Evolutionary conservation across 2,329 filamentous ascomycete species (phyloP).

Genomic region (Fusarium euwallaceae): DNA sequence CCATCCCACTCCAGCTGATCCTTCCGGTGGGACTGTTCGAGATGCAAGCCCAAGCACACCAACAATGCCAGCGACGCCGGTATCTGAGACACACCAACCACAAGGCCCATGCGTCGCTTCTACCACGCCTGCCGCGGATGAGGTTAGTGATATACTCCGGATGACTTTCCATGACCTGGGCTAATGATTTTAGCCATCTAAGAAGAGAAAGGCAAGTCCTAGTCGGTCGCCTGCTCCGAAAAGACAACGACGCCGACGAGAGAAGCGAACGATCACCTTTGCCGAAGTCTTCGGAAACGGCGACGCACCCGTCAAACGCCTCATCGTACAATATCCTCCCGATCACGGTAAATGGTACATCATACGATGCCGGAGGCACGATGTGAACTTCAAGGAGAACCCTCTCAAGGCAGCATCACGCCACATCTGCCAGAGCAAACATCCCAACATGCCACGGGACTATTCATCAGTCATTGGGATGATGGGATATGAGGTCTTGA

Average conservation of each 20-base stretch:
- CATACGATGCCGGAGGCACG: slow-evolving; percentile 30
- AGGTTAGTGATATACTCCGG: not conserved
- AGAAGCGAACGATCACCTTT: slow-evolving; percentile 26
- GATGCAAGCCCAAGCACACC: not conserved
- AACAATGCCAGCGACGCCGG: not conserved
- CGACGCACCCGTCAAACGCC: slow-evolving; percentile 31
- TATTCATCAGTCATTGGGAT: slow-evolving; percentile 13
- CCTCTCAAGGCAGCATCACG: slow-evolving; percentile 17
- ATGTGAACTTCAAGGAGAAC: slow-evolving; percentile 22
- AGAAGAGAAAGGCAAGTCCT: not conserved
- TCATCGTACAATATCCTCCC: slow-evolving; percentile 22
- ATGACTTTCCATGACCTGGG: not conserved
- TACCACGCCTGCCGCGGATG: not conserved
- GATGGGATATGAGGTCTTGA: slow-evolving; percentile 26
- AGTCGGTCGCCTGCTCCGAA: not conserved
- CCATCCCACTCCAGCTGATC: not conserved
- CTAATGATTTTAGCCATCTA: not conserved
- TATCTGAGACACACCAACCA: not conserved
- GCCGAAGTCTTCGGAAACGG: slow-evolving; percentile 33
- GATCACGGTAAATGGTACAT: slow-evolving; percentile 25
- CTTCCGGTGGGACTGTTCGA: not conserved
- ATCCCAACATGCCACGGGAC: not conserved
- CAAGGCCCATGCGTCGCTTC: not conserved
- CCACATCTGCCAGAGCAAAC: slow-evolving; percentile 24
- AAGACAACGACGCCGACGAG: not conserved